Percentiles rank a stretch among this genome's conserved stretches.
Conservation (phyloP, 352 stramenopile species). For the Pythium monospermum region DNA sequence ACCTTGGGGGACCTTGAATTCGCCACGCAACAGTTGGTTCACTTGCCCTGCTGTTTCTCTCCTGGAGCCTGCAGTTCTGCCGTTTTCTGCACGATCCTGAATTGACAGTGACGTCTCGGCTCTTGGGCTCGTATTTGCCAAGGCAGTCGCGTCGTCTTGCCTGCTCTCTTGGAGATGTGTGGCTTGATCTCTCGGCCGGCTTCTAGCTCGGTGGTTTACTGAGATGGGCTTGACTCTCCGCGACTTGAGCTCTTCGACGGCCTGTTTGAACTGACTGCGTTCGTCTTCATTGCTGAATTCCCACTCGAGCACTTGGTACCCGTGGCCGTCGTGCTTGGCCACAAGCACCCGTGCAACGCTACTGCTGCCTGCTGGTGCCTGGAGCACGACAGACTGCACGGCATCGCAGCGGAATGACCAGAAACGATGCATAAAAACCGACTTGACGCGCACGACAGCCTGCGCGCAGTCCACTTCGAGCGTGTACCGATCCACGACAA, state of each 20-base stretch:
- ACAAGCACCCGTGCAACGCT: constrained; percentile 40
- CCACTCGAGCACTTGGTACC: constrained; percentile 53
- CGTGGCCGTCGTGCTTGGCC: constrained; percentile 49
- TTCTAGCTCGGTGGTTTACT: too few relatives aligned
- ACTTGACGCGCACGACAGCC: constrained; percentile 69
- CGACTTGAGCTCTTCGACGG: constrained; percentile 29
- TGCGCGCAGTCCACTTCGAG: constrained; percentile 71
- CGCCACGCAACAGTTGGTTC: constrained; percentile 28
- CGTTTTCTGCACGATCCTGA: too few relatives aligned
- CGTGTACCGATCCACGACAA: constrained; percentile 71
- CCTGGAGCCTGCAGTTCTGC: too few relatives aligned
- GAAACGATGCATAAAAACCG: constrained; percentile 78
- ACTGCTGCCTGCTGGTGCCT: constrained; percentile 31
- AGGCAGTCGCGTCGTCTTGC: too few relatives aligned
- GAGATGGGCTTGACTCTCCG: constrained; percentile 7
- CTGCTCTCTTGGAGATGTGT: background rate
- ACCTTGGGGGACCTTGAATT: constrained; percentile 34
- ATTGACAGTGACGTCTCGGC: too few relatives aligned
- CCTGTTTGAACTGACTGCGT: constrained; percentile 54
- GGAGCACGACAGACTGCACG: constrained; percentile 33
- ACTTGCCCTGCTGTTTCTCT: constrained; percentile 5
- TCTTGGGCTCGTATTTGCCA: too few relatives aligned
- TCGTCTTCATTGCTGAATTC: constrained; percentile 74
- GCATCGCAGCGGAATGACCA: constrained; percentile 76
- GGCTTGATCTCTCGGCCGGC: background rate